Base-by-base conservation (phyloP, 2,329 filamentous ascomycete genomes). In the Didymella sp. region DNA sequence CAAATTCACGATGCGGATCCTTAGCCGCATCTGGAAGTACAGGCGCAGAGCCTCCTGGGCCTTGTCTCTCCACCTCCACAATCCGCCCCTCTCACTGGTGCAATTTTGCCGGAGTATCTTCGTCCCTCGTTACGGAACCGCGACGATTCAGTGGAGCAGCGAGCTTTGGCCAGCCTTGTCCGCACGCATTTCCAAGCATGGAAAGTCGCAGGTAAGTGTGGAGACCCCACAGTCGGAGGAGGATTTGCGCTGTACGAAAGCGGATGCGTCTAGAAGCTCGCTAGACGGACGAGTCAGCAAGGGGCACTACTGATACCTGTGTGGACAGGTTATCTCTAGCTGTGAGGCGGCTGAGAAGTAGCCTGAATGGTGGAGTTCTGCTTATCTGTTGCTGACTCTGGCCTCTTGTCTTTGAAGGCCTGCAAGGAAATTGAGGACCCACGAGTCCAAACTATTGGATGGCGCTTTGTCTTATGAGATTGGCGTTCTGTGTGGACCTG, bases 201-300 rank as follows among this genome's bases (percentile, higher is more conserved):
- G 45, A 30, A 51, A 49, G 53, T 51, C 33, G 49, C 44, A 44
- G 48, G 22, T 47, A 49, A 51, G 31, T 64, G 63, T 57, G 63
- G 63, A 66, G 63, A 62, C 63, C 63, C 63, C 63, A 61, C 61
- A 66, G 52, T 55, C 51, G 43, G 51, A 51, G 49, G 50, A 50
- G 45, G 60, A 54, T 62, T 60, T 38, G 27, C 30, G 37, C 54
- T 57, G 54, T 51, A 41, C 55, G 31, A 53, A 58, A 57, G 46
- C 40, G 60, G 58, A 54, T 55, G 45, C 45, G 54, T 63, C 66
- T 69, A 69, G 66, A 67, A 64, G 63, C 58, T 55, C 56, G 59
- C 61, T 67, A 58, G 58, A 56, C 30, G 54, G 47, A 54, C 59
- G 60, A 69, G 60, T 61, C 60, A 66, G 56, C 55, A 55, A 50